These are phyloP conservation scores for Wickerhamomyces chaumierensis DNA, from an alignment of 805 yeast genomes.

Conservation along the genomic window DNA sequence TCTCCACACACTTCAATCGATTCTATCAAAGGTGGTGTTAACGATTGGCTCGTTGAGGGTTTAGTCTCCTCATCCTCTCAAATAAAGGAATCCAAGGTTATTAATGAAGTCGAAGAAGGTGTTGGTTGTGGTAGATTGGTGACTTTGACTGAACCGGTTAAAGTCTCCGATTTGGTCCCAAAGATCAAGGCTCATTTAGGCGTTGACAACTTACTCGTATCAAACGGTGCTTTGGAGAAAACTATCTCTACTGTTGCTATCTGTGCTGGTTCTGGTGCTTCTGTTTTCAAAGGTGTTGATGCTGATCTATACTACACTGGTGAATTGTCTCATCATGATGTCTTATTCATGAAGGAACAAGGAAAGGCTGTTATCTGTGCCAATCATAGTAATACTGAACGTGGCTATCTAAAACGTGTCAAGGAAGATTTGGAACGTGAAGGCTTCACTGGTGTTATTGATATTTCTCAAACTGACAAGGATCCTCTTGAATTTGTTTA, in stretches of 20 bases:
- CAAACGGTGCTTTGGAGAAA: constrained; percentile 22
- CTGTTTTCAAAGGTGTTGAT: constrained; percentile 49
- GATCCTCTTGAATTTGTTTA: neutral
- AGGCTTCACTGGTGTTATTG: neutral
- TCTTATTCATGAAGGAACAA: constrained; percentile 53
- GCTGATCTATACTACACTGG: constrained; percentile 77
- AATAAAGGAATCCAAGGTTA: constrained; percentile 21
- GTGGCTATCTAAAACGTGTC: constrained; percentile 61
- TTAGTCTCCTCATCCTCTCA: constrained; percentile 23
- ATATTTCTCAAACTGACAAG: neutral
- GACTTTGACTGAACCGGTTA: constrained; percentile 29
- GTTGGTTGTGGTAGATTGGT: constrained; percentile 82
- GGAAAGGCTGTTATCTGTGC: constrained; percentile 68
- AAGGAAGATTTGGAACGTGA: constrained; percentile 25
- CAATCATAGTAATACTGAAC: constrained; percentile 87
- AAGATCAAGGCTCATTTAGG: constrained; percentile 43
- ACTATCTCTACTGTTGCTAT: constrained; percentile 53
- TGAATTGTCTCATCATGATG: constrained; percentile 91
- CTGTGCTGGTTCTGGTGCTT: constrained; percentile 97
- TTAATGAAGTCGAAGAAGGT: constrained; percentile 31
- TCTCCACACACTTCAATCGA: constrained; percentile 96
- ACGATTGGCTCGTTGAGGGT: constrained; percentile 78
- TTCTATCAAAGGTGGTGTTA: constrained; percentile 87
- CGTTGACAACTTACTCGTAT: constrained; percentile 53
- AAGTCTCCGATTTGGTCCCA: constrained; percentile 32